Evolutionary conservation across 352 stramenopile species (phyloP).

Genomic region (Globisporangium alternatum): DNA sequence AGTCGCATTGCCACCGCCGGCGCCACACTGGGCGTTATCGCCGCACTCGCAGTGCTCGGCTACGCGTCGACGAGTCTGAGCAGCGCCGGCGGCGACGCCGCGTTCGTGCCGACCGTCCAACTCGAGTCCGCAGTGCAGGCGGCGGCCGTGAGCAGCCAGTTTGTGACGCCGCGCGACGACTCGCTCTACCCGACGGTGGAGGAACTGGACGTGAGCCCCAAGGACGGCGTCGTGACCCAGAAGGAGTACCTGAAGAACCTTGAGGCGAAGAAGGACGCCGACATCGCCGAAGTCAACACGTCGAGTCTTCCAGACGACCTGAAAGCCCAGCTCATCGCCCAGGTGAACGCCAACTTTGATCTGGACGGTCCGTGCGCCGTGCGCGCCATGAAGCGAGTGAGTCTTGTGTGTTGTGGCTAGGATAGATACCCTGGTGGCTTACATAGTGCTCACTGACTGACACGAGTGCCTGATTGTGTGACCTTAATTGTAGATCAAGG

Average conservation of each 20-base stretch:
- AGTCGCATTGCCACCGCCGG: constrained; percentile 33
- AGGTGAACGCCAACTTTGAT: constrained; percentile 41
- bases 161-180: constrained; percentile 31
- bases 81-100: background rate
- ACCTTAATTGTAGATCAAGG: constrained; percentile 12
- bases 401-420: constrained; percentile 3
- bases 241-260: constrained; percentile 39
- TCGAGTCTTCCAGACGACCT: constrained; percentile 32
- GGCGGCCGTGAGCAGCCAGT: constrained; percentile 24
- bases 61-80: constrained; percentile 33
- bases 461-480: background rate
- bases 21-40: constrained; percentile 36
- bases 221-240: constrained; percentile 30
- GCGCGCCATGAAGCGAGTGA: constrained; percentile 38
- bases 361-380: constrained; percentile 33
- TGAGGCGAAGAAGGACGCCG: constrained; percentile 19
- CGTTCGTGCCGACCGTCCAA: constrained; percentile 22
- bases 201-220: constrained; percentile 29
- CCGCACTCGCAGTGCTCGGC: constrained; percentile 33
- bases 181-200: constrained; percentile 38
- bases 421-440: too few relatives aligned
- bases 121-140: constrained; percentile 26
- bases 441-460: background rate
- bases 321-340: constrained; percentile 32
- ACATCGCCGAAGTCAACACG: constrained; percentile 25